Percentiles rank a stretch among this genome's conserved stretches.
Evolutionary conservation across 768 basidiomycete species (phyloP).

Genomic region (Xanthoconium stramineum): DNA sequence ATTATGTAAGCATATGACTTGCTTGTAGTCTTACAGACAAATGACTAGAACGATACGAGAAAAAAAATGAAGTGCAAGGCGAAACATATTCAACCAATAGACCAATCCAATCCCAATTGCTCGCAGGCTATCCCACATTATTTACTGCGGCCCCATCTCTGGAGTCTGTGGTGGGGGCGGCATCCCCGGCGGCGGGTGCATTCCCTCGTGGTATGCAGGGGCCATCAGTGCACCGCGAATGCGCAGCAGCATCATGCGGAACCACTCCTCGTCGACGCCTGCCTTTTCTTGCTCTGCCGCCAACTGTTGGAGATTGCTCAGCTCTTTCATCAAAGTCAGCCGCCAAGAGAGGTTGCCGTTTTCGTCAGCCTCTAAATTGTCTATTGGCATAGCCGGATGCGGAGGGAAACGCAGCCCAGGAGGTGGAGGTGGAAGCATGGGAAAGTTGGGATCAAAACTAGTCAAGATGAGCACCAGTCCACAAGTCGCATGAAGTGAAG

Average conservation of each 20-base stretch:
- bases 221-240: slow-evolving; percentile 71
- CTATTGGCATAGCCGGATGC: slow-evolving; percentile 55
- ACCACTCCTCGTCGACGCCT: slow-evolving; percentile 81
- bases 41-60: neutral
- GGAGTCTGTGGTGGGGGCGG: slow-evolving; percentile 34
- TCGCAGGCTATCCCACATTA: neutral
- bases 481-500: neutral
- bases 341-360: slow-evolving; percentile 81
- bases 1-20: slow-evolving; percentile 20
- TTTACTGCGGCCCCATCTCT: slow-evolving; percentile 31
- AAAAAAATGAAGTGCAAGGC: neutral
- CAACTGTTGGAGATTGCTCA: slow-evolving; percentile 69
- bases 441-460: slow-evolving; percentile 74
- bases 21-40: slow-evolving; percentile 2
- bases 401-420: slow-evolving; percentile 62
- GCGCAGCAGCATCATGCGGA: slow-evolving; percentile 79
- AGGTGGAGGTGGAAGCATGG: slow-evolving; percentile 52
- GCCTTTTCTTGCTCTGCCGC: slow-evolving; percentile 81
- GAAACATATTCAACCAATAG: slow-evolving; percentile 2
- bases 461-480: slow-evolving; percentile 14
- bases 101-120: neutral
- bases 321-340: slow-evolving; percentile 75
- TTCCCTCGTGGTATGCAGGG: slow-evolving; percentile 35
- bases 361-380: slow-evolving; percentile 74
- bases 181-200: slow-evolving; percentile 38